Base-by-base conservation (phyloP, 768 basidiomycete genomes). In the Boletus huronensis region DNA sequence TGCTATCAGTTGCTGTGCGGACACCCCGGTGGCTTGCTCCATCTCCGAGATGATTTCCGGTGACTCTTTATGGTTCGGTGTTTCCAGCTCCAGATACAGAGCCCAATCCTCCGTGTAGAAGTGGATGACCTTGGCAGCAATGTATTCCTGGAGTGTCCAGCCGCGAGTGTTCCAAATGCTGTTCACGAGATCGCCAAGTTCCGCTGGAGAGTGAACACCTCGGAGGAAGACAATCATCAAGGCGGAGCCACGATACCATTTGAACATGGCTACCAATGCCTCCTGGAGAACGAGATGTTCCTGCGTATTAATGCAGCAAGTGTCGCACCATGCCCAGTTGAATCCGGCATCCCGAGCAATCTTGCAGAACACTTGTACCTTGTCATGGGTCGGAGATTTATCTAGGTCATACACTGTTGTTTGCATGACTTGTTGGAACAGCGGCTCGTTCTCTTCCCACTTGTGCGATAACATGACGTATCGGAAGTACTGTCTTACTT, bases 281-380 rank as follows among this genome's bases (percentile, higher is more conserved):
- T 56, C 45, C 17, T 56, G 55, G 9, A 48, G 45, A 4, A 41
- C 39, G 11, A 14, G n/a, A 4, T 50, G 39, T 9, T 50, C 29
- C 5, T 32, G 4, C 42, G 19, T 45, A 3, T 60, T 19, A 16
- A 60, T 55, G 26, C 59, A 60, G 26, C 59, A 60, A 0, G 59
- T 59, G 16, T 60, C 57, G 13, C 51, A 49, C 58, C 58, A 59
- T 1, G 51, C 51, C 58, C 55, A 53, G 3, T 46, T 9, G 6
- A 48, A 58, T 3, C 52, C 57, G 6, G 43, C 47, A 17, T 51
- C 58, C 21, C 41, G 52, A 2, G 44, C 52, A 2, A 52, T 48
- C 26, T 38, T 31, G 41, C 52, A 54, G 36, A 60, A 59, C 25
- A 13, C 34, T 29, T 11, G 44, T 0, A 60, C 26, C n/a, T 54